Percentiles rank a stretch among this genome's conserved stretches.
Conservation (phyloP, 1,139 yeast species). For the Sugiyamaella paludigena region DNA sequence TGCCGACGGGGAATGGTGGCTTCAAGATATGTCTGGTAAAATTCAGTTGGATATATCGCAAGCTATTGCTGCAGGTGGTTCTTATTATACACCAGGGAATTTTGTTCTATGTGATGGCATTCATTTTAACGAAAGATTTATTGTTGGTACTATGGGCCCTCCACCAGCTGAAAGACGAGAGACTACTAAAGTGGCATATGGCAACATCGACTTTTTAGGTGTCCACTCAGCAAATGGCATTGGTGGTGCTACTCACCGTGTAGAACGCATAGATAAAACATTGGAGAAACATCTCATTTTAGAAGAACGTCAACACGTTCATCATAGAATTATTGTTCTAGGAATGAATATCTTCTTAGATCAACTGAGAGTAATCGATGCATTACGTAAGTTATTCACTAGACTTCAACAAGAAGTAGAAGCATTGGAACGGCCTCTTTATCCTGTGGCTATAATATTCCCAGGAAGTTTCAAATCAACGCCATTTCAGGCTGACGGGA, state of each 20-base stretch:
- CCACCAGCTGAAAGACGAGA: constrained; percentile 86
- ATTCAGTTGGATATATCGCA: constrained; percentile 59
- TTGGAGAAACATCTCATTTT: constrained; percentile 54
- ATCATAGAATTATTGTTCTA: constrained; percentile 62
- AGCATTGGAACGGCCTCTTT: constrained; percentile 37
- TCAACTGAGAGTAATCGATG: constrained; percentile 54
- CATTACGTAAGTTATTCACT: constrained; percentile 56
- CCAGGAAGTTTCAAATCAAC: constrained; percentile 69
- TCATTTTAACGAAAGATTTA: constrained; percentile 65
- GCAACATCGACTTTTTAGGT: constrained; percentile 77
- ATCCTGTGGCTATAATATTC: constrained; percentile 60
- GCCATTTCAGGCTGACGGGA: constrained; percentile 56
- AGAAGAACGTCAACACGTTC: constrained; percentile 54
- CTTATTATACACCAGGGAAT: constrained; percentile 77
- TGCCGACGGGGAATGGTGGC: constrained; percentile 62
- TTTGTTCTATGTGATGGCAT: constrained; percentile 83
- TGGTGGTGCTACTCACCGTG: constrained; percentile 23
- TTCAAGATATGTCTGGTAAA: constrained; percentile 79
- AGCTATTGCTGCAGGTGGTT: constrained; percentile 61
- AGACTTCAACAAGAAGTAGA: constrained; percentile 47
- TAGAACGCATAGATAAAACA: constrained; percentile 55
- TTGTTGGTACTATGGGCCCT: constrained; percentile 74
- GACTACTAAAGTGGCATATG: constrained; percentile 63
- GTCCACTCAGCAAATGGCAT: constrained; percentile 43
- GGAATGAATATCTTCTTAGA: constrained; percentile 77